These are phyloP conservation scores for Viridothelium virens DNA, from an alignment of 495 filamentous ascomycete genomes.

Conservation along the genomic window DNA sequence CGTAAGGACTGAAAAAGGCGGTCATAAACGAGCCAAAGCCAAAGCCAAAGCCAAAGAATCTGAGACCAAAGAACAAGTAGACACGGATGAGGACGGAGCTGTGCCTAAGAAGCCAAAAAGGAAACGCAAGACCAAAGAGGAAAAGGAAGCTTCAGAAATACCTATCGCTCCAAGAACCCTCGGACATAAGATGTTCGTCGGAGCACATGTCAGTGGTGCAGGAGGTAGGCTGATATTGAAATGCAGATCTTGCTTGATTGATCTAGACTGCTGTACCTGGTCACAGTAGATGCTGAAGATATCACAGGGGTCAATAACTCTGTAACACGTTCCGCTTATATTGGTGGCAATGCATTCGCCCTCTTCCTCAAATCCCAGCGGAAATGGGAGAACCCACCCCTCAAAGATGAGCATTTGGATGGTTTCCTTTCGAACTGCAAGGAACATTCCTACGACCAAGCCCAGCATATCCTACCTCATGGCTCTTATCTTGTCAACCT, in stretches of 20 bases:
- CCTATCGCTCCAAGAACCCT: constrained; percentile 61
- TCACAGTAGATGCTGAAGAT: not conserved
- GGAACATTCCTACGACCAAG: constrained; percentile 64
- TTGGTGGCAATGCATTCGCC: constrained; percentile 80
- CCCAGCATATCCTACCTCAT: constrained; percentile 62
- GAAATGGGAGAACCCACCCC: constrained; percentile 82
- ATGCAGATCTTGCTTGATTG: not conserved
- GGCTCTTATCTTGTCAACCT: constrained; percentile 96
- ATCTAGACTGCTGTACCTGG: not conserved
- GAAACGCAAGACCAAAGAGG: constrained; percentile 46
- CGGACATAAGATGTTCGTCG: constrained; percentile 72
- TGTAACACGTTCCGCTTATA: constrained; percentile 57
- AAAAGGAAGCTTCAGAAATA: constrained; percentile 44
- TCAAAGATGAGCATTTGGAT: constrained; percentile 57
- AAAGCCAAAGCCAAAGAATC: not conserved
- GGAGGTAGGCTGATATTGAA: constrained; percentile 51
- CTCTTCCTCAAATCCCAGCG: constrained; percentile 92
- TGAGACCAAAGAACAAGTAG: not conserved
- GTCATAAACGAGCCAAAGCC: not conserved
- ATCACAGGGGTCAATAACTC: constrained; percentile 75
- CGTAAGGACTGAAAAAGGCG: not conserved
- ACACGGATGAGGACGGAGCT: constrained; percentile 15
- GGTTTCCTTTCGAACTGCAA: constrained; percentile 59
- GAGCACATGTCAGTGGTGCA: constrained; percentile 84
- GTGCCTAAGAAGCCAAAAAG: constrained; percentile 29